Base-by-base conservation (phyloP, 1,284 basidiomycete genomes). In the Takashimella tepidaria region DNA sequence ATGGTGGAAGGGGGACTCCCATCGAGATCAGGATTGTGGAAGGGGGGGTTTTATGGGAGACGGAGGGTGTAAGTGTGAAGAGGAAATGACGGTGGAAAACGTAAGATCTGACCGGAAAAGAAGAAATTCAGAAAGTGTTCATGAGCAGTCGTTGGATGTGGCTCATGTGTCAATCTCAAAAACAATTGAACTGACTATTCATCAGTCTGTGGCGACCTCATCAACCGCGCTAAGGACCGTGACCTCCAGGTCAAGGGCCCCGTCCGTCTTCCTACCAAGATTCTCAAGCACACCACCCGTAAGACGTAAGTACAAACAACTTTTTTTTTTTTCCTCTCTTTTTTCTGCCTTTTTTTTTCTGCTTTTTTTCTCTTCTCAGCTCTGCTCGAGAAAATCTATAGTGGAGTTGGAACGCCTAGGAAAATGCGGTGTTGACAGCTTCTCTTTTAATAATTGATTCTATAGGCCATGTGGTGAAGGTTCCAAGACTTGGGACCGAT, bases 401-500 rank as follows among this genome's bases (percentile, higher is more conserved):
- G n/a, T n/a, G n/a, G n/a, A n/a, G n/a, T n/a, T n/a, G n/a, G n/a
- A n/a, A n/a, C n/a, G n/a, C n/a, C n/a, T n/a, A n/a, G n/a, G n/a
- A n/a, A n/a, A n/a, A n/a, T n/a, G n/a, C n/a, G n/a, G n/a, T n/a
- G n/a, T n/a, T n/a, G n/a, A n/a, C n/a, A n/a, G n/a, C n/a, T n/a
- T n/a, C n/a, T n/a, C n/a, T n/a, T n/a, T n/a, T n/a, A n/a, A n/a
- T n/a, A n/a, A n/a, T n/a, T n/a, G n/a, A n/a, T n/a, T n/a, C n/a
- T n/a, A n/a, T n/a, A 93, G 89, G 89, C 76, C 93, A 79, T 96
- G 96, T 77, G 96, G 96, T 93, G 96, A 98, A 81, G 96, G 96
- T 84, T 95, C 91, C 74, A 98, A 99, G 88, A 99, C 96, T 75
- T 99, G 96, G 96, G 96, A 98, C 80, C 87, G 90, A 73, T 98